These are phyloP conservation scores for Eudorina sp. DNA, from an alignment of 139 green algal genomes.

Conservation along the genomic window DNA sequence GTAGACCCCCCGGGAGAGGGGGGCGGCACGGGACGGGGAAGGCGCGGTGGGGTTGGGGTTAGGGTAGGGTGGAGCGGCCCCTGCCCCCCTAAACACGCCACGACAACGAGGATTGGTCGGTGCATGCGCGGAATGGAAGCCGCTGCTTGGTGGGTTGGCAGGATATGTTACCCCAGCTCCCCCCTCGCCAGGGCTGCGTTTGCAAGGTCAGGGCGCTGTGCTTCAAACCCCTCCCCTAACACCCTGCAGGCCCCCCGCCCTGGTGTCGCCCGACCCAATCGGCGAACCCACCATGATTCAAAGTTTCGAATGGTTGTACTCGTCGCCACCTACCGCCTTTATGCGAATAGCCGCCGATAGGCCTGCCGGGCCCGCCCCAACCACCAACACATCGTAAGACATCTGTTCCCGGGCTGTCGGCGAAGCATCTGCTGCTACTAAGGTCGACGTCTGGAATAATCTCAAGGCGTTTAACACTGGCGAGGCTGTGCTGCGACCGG, in stretches of 20 bases:
- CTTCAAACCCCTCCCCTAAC: neutral
- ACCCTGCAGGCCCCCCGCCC: neutral
- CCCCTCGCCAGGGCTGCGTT: too few relatives aligned
- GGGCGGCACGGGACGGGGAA: neutral
- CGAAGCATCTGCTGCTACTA: neutral
- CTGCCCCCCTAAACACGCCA: neutral
- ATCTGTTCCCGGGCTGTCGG: constrained; percentile 69
- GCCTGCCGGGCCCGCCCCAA: constrained; percentile 92
- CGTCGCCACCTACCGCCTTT: constrained; percentile 86
- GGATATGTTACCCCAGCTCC: too few relatives aligned
- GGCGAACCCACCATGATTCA: too few relatives aligned
- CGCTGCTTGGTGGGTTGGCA: too few relatives aligned
- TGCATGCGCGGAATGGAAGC: neutral
- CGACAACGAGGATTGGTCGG: too few relatives aligned
- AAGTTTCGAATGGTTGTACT: too few relatives aligned
- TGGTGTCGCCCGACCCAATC: too few relatives aligned
- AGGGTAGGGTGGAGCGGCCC: neutral
- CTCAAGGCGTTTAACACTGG: neutral
- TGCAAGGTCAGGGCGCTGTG: neutral
- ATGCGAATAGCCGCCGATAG: constrained; percentile 90
- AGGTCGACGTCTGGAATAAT: neutral
- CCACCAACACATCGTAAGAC: constrained; percentile 91
- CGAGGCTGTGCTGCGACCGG: neutral
- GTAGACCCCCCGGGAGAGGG: neutral
- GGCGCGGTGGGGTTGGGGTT: neutral